Conservation (phyloP, 2,329 filamentous ascomycete genomes). For the Pyricularia sp. region DNA sequence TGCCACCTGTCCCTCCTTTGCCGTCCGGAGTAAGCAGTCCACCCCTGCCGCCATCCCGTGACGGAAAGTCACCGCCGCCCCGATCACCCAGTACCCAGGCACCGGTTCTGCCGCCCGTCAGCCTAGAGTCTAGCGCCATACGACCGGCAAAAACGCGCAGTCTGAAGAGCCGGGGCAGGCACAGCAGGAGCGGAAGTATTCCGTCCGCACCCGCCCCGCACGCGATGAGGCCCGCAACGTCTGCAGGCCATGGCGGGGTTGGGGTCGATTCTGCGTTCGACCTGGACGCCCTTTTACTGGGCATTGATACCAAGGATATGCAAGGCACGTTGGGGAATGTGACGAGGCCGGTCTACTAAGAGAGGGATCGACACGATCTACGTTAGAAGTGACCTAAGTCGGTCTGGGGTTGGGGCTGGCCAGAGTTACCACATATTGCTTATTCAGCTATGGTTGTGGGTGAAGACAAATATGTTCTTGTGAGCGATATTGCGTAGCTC, state of each 20-base stretch:
- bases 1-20: conserved; percentile 48
- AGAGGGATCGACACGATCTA: background rate
- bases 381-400: background rate
- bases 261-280: conserved; percentile 27
- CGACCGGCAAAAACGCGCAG: conserved; percentile 22
- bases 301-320: conserved; percentile 38
- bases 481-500: background rate
- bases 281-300: conserved; percentile 37
- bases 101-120: conserved; percentile 1
- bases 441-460: background rate
- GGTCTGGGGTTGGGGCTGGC: no score
- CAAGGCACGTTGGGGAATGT: conserved; percentile 36
- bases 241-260: conserved; percentile 19
- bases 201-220: conserved; percentile 20
- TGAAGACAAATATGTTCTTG: background rate
- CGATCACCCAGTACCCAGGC: conserved; percentile 1
- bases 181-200: background rate
- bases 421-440: no score
- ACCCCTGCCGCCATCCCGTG: conserved; percentile 1
- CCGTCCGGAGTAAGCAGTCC: conserved; percentile 21
- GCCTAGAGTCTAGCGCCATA: conserved; percentile 10
- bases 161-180: conserved; percentile 30
- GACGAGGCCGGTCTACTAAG: conserved; percentile 39
- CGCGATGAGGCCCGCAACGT: background rate
- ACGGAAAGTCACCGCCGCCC: background rate